These are phyloP conservation scores for Boechera retrofracta DNA, from an alignment of 345 rosid species.

Conservation along the genomic window DNA sequence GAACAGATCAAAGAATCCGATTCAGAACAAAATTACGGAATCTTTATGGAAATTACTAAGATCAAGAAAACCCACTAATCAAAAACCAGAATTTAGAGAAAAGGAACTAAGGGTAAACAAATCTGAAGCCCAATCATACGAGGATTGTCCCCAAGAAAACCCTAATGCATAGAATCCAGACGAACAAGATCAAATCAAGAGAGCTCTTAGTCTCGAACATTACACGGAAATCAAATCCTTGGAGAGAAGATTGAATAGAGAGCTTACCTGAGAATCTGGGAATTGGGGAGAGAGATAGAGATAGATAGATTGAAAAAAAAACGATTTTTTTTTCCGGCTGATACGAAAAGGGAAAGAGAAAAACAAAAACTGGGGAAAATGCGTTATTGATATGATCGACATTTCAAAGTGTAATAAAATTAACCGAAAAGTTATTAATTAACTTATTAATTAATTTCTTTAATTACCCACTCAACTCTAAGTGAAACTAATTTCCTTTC, in stretches of 20 bases:
- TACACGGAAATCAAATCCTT: neutral
- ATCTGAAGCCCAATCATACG: neutral
- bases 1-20: constrained; percentile 2
- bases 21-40: neutral
- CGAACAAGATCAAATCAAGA: neutral
- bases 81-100: constrained; percentile 4
- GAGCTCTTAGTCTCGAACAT: neutral
- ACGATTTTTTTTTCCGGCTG: constrained; percentile 1
- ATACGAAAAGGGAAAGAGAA: constrained; percentile 1
- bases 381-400: constrained; percentile 8
- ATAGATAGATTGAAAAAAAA: neutral
- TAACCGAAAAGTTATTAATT: constrained; percentile 2
- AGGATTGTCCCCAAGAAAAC: neutral
- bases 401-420: constrained; percentile 4
- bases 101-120: neutral
- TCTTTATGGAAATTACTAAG: neutral
- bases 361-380: constrained; percentile 1
- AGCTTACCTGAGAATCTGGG: constrained; percentile 38
- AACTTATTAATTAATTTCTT: no score
- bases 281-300: neutral
- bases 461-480: neutral
- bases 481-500: no score
- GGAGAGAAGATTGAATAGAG: constrained; percentile 14
- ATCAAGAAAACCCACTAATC: constrained; percentile 20
- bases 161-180: constrained; percentile 24